A percentile compares a stretch with the other conserved stretches of the same genome.
These are phyloP conservation scores for Ceratocystis papillata DNA, from an alignment of 2,329 filamentous ascomycete genomes.

Conservation along the genomic window DNA sequence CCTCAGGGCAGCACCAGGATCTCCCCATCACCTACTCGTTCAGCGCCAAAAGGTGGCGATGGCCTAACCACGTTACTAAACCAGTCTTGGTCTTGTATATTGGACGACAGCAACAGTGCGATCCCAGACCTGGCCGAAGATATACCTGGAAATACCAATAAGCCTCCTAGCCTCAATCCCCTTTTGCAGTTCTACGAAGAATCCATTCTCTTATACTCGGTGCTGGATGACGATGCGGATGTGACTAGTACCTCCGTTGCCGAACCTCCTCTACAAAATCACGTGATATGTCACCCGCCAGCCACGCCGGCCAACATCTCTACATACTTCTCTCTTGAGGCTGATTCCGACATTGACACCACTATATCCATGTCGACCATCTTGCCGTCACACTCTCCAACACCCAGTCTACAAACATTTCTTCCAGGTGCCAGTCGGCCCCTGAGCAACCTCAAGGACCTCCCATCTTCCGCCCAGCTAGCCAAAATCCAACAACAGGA, in stretches of 20 bases:
- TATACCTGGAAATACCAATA: neutral
- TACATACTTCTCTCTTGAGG: neutral
- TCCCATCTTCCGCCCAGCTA: constrained; percentile 57
- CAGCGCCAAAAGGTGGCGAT: neutral
- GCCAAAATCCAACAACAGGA: constrained; percentile 49
- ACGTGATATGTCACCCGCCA: neutral
- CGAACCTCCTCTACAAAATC: neutral
- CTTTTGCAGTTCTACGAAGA: constrained; percentile 14
- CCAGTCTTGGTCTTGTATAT: constrained; percentile 5
- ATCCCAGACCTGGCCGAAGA: neutral
- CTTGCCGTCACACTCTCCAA: neutral
- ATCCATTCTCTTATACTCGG: constrained; percentile 10
- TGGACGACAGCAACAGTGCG: neutral
- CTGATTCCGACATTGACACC: neutral
- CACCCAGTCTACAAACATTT: constrained; percentile 17
- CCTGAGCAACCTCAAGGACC: constrained; percentile 51
- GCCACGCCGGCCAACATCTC: neutral
- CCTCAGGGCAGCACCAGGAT: neutral
- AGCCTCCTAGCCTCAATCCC: neutral
- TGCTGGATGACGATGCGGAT: neutral
- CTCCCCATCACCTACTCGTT: neutral
- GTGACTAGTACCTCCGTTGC: neutral
- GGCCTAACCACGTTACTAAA: neutral
- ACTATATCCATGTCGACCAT: neutral
- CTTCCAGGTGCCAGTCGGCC: constrained; percentile 25